Evolutionary conservation across 306 rosid genomes (phyloP).

Genomic region (Cucurbita ficifolia): DNA sequence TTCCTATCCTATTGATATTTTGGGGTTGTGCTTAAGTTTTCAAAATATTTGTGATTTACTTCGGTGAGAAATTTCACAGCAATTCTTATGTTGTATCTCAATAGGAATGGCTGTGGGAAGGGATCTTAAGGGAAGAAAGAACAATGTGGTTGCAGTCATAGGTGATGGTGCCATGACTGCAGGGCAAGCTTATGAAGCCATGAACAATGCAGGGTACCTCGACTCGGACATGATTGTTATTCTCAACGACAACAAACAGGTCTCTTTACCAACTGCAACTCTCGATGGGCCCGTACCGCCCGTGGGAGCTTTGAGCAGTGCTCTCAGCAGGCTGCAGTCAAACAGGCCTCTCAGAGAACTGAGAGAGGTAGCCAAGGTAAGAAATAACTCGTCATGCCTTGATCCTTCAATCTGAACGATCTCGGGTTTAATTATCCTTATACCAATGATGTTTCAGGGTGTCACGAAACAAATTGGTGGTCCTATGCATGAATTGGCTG

Average conservation of each 20-base stretch:
- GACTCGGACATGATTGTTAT: conserved; percentile 98
- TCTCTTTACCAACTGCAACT: conserved; percentile 82
- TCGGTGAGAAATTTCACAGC: not conserved
- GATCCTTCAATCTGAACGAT: not conserved
- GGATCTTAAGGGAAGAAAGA: conserved; percentile 69
- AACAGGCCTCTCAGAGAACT: conserved; percentile 88
- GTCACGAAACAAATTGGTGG: conserved; percentile 88
- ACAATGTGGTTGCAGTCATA: conserved; percentile 67
- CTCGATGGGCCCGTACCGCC: conserved; percentile 89
- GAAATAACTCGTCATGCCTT: conserved; percentile 3
- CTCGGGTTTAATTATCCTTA: conserved; percentile 5
- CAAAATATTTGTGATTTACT: not conserved
- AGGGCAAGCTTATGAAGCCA: conserved; percentile 98
- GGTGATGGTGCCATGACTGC: conserved; percentile 99
- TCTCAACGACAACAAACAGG: conserved; percentile 94
- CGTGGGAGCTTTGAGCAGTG: conserved; percentile 96
- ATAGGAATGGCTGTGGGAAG: conserved; percentile 98
- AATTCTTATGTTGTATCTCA: conserved; percentile 1
- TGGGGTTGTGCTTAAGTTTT: not conserved
- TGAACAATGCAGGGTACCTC: conserved; percentile 95
- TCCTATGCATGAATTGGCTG: conserved; percentile 86
- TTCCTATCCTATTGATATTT: not conserved
- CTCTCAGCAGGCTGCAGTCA: conserved; percentile 82
- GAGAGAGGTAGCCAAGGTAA: conserved; percentile 95
- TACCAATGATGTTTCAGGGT: conserved; percentile 41